Base-by-base conservation (phyloP, 139 green algal species). In the Tetraselmis chui region DNA sequence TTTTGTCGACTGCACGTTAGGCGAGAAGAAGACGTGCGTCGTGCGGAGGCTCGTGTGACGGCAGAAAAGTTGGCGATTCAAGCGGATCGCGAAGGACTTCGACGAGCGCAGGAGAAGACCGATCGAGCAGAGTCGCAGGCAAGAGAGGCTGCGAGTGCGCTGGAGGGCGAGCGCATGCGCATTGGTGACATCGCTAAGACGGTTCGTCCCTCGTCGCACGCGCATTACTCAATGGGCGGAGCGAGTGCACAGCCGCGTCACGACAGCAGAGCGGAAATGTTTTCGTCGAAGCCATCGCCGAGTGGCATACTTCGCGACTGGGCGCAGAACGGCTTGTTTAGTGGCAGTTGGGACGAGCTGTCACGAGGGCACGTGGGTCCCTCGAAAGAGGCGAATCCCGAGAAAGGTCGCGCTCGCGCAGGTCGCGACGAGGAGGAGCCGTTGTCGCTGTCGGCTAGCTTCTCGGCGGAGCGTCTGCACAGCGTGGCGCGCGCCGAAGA, bases 41-140 rank as follows among this genome's bases (percentile, higher is more conserved):
- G 59, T n/a, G 28, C 81, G 29, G 59, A 81, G 30, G 29, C 30
- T 27, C 26, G 25, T 1, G 58, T 85, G 59, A n/a, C 59, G 22
- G 32, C 25, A 0, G 76, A 79, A 26, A 82, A 78, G 58, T 29
- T 82, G 26, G 29, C 75, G 77, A 76, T 85, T 30, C 29, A 85
- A 77, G 82, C 45, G 45, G 45, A 67, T 18, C 45, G 45, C 5
- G 45, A 67, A 18, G 45, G 45, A 18, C 45, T 67, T 5, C 45
- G 45, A 18, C 45, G 5, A 5, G 45, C 45, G 45, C 18, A 5
- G 45, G 11, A 67, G 11, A 67, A 67, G 45, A 67, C 45, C 11
- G 11, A 67, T 18, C 45, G 45, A 5, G 45, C 45, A 18, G 45
- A 67, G 45, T 5, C 45, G 18, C 18, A 5, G 45, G 45, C 45